Base-by-base conservation (phyloP, 345 rosid genomes). In the Pistacia atlantica region DNA sequence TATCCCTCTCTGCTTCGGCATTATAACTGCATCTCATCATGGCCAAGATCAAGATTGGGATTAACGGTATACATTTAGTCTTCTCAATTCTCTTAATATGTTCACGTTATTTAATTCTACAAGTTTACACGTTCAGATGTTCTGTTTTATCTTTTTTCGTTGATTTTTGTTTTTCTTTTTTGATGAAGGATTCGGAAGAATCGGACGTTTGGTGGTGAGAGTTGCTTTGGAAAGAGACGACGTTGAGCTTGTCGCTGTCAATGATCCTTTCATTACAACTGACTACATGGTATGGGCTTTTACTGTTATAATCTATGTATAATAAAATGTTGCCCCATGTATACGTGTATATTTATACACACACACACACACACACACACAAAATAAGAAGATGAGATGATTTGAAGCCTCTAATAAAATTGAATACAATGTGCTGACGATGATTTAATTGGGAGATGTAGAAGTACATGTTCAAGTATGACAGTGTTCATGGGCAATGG, bases 381-480 rank as follows among this genome's bases (percentile, higher is more conserved):
- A 22, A 0, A 22, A 25, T 25, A 25, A 25, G 25, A 54, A 54
- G 7, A 2, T 54, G 18, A 54, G 57, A 54, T 54, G 57, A 13
- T 54, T 16, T 13, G 57, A 54, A 54, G 18, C 57, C 5, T 16
- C 18, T 12, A 16, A 54, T 54, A 13, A 13, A 16, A 54, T 54
- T 54, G 18, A 54, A 54, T 16, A 54, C 56, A 42, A 5, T 42
- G 8, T 42, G 45, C 5, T 42, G 5, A 42, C 45, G 45, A 5
- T 42, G 45, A 42, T 5, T 42, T 42, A 42, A 42, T 42, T 4
- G 5, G 45, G 1, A 42, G 5, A 42, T 42, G 45, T 75, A 92
- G 95, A 89, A 92, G 6, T 90, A 92, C 76, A 90, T 92, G 97
- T 92, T 90, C 55, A 90, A 88, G 92, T 92, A 89, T 61, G 97